Evolutionary conservation across 2,329 filamentous ascomycete genomes (phyloP).

Genomic region (Achaetomium macrosporum): DNA sequence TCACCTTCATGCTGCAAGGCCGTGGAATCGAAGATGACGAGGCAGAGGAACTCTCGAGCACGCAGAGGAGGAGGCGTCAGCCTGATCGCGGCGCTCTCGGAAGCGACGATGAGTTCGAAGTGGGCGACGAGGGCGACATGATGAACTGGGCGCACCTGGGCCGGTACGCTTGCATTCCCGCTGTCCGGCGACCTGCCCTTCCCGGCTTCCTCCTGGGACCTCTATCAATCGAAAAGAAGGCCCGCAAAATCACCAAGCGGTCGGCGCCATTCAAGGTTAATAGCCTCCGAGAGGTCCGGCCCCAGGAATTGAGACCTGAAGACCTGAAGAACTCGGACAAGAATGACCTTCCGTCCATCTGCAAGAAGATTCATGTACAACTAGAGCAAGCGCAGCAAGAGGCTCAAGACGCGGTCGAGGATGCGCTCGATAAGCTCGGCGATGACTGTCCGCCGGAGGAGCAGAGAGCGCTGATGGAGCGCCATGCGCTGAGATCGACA

Average conservation of each 20-base stretch:
- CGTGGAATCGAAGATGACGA: constrained; percentile 48
- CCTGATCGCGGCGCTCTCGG: constrained; percentile 34
- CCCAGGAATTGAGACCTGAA: constrained; percentile 68
- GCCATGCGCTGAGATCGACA: constrained; percentile 58
- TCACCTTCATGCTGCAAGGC: constrained; percentile 75
- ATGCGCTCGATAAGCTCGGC: constrained; percentile 32
- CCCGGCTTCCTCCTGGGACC: constrained; percentile 84
- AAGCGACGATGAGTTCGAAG: constrained; percentile 58
- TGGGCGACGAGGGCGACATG: constrained; percentile 65
- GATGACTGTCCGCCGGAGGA: constrained; percentile 44
- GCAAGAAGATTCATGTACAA: constrained; percentile 63
- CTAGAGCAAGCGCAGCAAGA: constrained; percentile 47
- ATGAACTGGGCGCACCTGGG: constrained; percentile 86
- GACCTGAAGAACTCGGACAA: constrained; percentile 73
- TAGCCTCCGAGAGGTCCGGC: constrained; percentile 63
- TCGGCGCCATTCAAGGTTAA: constrained; percentile 64
- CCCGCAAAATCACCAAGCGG: constrained; percentile 63
- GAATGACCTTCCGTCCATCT: constrained; percentile 72
- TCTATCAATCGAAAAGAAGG: constrained; percentile 80
- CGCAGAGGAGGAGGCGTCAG: constrained; percentile 41
- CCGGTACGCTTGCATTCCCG: constrained; percentile 65
- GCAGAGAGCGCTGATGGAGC: constrained; percentile 51
- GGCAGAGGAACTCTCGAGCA: constrained; percentile 45
- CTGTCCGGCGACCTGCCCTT: constrained; percentile 67
- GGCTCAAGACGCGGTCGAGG: constrained; percentile 42